Evolutionary conservation across 2,329 filamentous ascomycete species (phyloP), one percentile per base, ranked within the genome.

Genomic region (Colletotrichum simmondsii): DNA sequence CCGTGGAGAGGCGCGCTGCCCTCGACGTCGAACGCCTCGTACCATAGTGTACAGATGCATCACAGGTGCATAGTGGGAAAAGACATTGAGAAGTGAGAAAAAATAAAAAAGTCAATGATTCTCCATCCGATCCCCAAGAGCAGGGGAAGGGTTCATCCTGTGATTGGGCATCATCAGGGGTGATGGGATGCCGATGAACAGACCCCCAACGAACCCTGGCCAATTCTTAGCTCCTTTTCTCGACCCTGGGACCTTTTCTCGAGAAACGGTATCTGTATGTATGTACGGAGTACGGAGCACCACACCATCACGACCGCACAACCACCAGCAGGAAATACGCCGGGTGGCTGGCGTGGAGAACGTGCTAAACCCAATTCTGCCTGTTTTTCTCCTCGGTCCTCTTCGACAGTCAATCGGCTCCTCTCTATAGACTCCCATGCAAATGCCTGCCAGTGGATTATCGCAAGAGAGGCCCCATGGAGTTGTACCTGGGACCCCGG

Each of bases 321-420:
- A 28, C 52, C 30, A 54, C 35, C 60, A 72, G 71, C 56, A 65
- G 67, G 49, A 72, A 74, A 74, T 67, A 35, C 65, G 68, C 72
- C 74, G 74, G 72, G 58, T 75, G 74, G 74, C 74, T 75, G 74
- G 74, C 72, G n/a, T 58, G 65, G 65, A 61, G 60, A 28, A 53
- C 57, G 63, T 63, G 65, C 74, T 70, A 70, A 72, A 53, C 74
- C 72, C 65, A 74, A 75, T 69, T 57, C 26, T 30, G 32, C 63
- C 52, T 37, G 62, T 58, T 67, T 69, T 63, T 49, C 67, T 61
- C 30, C 46, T 61, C 46, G 54, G 6, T 35, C 35, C 35, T n/a
- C 22, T 22, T 14, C 26, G 28, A 8, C 37, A 42, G 16, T 42
- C 37, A 19, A 42, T 28, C 54, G 30, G 26, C 54, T 37, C 54